These are phyloP conservation scores for Hemisphaericaspora xylofermentans DNA, from an alignment of 1,139 yeast species.

Conservation along the genomic window DNA sequence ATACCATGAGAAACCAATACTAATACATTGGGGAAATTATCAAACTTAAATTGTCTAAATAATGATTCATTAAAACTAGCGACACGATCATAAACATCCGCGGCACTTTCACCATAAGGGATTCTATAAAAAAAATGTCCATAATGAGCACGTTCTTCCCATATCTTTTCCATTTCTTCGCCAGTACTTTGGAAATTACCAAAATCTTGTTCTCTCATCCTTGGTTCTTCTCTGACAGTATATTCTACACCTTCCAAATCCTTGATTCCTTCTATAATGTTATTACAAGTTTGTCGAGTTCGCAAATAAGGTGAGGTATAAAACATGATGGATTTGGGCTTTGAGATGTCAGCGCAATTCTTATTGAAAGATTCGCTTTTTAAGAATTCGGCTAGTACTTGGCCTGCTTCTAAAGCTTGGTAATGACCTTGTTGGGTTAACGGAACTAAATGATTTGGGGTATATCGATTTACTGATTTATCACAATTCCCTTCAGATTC, in stretches of 20 bases:
- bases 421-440: conserved; percentile 66
- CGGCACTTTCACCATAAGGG: conserved; percentile 93
- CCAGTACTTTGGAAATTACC: conserved; percentile 85
- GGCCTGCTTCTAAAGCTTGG: conserved; percentile 72
- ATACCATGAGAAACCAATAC: conserved; percentile 91
- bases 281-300: conserved; percentile 77
- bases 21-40: conserved; percentile 67
- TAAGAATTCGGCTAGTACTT: conserved; percentile 51
- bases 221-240: conserved; percentile 74
- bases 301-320: conserved; percentile 83
- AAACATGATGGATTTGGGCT: conserved; percentile 46
- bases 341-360: conserved; percentile 13
- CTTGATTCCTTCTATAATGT: conserved; percentile 60
- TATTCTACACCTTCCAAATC: conserved; percentile 49
- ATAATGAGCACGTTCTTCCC: conserved; percentile 82
- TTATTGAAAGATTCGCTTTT: conserved; percentile 44
- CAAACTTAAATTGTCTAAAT: conserved; percentile 72
- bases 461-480: conserved; percentile 69
- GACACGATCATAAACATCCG: conserved; percentile 88
- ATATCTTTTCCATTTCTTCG: conserved; percentile 72
- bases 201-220: conserved; percentile 91
- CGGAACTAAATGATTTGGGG: conserved; percentile 77
- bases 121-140: conserved; percentile 91
- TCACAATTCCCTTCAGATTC: conserved; percentile 89
- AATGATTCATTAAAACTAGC: conserved; percentile 87